These are phyloP conservation scores for Hypoxylon perforatum DNA, from an alignment of 495 filamentous ascomycete genomes.

Conservation along the genomic window DNA sequence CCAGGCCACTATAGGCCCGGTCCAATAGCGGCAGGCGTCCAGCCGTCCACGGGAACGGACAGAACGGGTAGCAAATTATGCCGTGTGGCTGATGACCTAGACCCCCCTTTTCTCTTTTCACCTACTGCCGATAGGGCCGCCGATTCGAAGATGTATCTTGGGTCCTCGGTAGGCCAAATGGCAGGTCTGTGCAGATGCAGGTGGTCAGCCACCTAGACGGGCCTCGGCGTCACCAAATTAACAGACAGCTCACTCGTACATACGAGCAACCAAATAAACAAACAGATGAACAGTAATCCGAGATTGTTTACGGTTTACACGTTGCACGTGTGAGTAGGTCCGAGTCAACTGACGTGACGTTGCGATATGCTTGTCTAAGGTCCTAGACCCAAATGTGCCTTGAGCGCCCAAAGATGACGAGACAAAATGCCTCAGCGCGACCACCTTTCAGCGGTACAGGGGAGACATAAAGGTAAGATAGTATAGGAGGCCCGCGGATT, in stretches of 20 bases:
- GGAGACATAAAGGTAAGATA: constrained; percentile 7
- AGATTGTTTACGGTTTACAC: constrained; percentile 22
- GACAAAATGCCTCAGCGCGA: constrained; percentile 10
- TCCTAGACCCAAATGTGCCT: not conserved
- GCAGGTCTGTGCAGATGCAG: constrained; percentile 19
- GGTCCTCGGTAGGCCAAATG: constrained; percentile 38
- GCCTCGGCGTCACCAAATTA: constrained; percentile 27
- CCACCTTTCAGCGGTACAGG: constrained; percentile 25
- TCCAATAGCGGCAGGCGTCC: constrained; percentile 20
- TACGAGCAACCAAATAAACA: constrained; percentile 13
- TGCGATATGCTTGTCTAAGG: constrained; percentile 1
- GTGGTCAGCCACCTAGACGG: constrained; percentile 30
- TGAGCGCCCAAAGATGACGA: not conserved
- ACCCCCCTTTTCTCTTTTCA: constrained; percentile 14
- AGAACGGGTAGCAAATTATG: constrained; percentile 14
- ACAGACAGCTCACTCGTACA: constrained; percentile 33
- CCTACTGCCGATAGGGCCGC: not conserved
- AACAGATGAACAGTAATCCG: constrained; percentile 25
- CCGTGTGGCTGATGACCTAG: constrained; percentile 42
- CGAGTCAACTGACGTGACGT: constrained; percentile 31
- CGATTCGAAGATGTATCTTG: not conserved
- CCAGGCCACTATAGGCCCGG: constrained; percentile 12
- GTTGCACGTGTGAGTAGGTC: constrained; percentile 21
- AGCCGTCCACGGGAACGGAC: constrained; percentile 7
- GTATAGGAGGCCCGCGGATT: constrained; percentile 4